Percentiles rank a stretch among this genome's conserved stretches.
phyloP scores from a whole-genome alignment of 2,329 filamentous ascomycete species.

The Alternaria postmessia region DNA sequence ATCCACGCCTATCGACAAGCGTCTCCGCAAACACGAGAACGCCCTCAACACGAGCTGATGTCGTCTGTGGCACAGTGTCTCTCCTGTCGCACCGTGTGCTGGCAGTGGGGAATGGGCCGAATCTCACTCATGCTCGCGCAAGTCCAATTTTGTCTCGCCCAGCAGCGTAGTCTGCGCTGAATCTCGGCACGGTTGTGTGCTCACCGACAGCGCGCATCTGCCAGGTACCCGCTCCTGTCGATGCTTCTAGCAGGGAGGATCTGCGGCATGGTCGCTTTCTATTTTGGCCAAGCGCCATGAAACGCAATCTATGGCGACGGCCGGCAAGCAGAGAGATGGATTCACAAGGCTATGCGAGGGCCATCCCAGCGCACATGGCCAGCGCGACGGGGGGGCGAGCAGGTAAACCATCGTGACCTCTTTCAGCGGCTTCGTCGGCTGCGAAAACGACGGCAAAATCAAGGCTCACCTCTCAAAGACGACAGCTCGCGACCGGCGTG shows the following conservation, averaged over 20 bases:
- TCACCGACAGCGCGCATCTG: constrained; percentile 22
- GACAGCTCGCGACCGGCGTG: constrained; percentile 70
- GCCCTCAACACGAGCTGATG: constrained; percentile 4
- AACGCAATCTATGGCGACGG: constrained; percentile 39
- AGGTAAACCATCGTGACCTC: constrained; percentile 8
- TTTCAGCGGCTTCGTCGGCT: constrained; percentile 12
- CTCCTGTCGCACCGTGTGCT: not conserved
- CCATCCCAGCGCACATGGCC: not conserved
- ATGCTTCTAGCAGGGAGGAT: constrained; percentile 43
- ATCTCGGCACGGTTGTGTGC: constrained; percentile 19
- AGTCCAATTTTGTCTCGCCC: constrained; percentile 7
- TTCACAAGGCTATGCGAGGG: not conserved
- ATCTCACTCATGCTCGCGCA: not conserved
- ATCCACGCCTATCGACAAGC: constrained; percentile 16
- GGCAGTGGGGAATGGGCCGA: constrained; percentile 1
- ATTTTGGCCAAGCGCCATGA: constrained; percentile 45
- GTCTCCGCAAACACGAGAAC: constrained; percentile 9
- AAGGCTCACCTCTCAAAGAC: constrained; percentile 57
- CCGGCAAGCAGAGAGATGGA: constrained; percentile 21
- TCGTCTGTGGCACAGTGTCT: constrained; percentile 3
- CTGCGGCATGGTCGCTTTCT: constrained; percentile 37
- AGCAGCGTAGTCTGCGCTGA: constrained; percentile 4
- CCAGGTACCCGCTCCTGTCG: constrained; percentile 41
- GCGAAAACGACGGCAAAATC: constrained; percentile 6
- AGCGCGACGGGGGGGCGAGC: not conserved